Base-by-base conservation (phyloP, 768 basidiomycete genomes). In the Rhodotorula graminis region DNA sequence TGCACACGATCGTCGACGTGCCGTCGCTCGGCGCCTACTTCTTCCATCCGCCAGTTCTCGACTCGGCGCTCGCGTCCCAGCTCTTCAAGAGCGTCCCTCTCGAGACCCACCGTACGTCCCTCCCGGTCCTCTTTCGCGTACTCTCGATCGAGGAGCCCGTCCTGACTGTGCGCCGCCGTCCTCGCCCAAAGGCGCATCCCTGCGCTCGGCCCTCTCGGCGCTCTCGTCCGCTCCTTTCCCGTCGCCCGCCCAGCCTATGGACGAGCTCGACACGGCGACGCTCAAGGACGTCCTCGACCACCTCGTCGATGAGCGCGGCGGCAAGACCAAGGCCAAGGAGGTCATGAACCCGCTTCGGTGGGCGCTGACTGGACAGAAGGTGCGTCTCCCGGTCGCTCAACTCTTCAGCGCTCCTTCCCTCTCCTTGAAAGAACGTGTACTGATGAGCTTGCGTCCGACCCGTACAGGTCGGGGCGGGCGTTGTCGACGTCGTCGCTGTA, bases 1-100 rank as follows among this genome's bases (percentile, higher is more conserved):
- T 90, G 27, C 84, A 84, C 14, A 91, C 87, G 65, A 78, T 95
- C 29, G 83, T 84, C 52, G 92, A 95, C 73, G 84, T 96, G 50
- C 86, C 89, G 1, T 76, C 79, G 2, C 83, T 88, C 33, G 88
- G 87, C 0, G 86, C 89, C 1, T 95, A 88, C 80, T 87, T 95
- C 81, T 97, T 96, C 80, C 80, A 86, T 27, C 85, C 87, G 8
- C 91, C 91, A 0, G 83, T 89, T 64, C 84, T 87, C 67, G 63
- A 81, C 1, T 83, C 85, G 2, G 80, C 85, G 0, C 87, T 88
- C 66, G 88, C 90, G 0, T 78, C 81, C 62, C 80, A 78, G 21
- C 87, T 92, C 85, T 75, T 84, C 37, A 80, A 81, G 42, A 81
- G 50, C 53, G 65, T 78, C 60, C 31, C 68, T 61, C 27, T 66